Evolutionary conservation across 2,329 filamentous ascomycete genomes (phyloP).

Genomic region (Epichloe coenophiala): DNA sequence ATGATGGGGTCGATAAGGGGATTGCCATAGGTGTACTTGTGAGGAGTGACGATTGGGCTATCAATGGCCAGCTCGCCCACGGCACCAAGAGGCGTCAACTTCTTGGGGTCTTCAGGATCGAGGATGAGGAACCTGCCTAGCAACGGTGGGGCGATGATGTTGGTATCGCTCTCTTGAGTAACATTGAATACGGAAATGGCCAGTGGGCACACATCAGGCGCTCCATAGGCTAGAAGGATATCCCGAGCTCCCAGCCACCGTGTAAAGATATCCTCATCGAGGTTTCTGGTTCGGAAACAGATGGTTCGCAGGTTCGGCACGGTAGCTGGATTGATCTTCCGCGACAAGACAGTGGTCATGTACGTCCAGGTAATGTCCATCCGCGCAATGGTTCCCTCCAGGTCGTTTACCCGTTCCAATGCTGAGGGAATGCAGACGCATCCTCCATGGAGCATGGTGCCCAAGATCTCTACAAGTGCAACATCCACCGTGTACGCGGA

Average conservation of each 20-base stretch:
- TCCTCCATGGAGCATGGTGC: slow-evolving; percentile 40
- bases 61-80: slow-evolving; percentile 48
- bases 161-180: slow-evolving; percentile 20
- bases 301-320: slow-evolving; percentile 26
- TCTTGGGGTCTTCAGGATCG: slow-evolving; percentile 35
- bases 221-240: slow-evolving; percentile 37
- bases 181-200: slow-evolving; percentile 36
- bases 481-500: slow-evolving; percentile 41
- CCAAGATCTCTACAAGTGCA: slow-evolving; percentile 36
- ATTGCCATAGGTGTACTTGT: slow-evolving; percentile 20
- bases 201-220: slow-evolving; percentile 36
- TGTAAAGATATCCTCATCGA: slow-evolving; percentile 34
- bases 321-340: slow-evolving; percentile 23
- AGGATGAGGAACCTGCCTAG: slow-evolving; percentile 38
- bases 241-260: slow-evolving; percentile 32
- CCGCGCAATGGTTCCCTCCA: slow-evolving; percentile 33
- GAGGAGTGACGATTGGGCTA: slow-evolving; percentile 25
- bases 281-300: slow-evolving; percentile 34
- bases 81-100: slow-evolving; percentile 38
- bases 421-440: slow-evolving; percentile 45
- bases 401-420: slow-evolving; percentile 33
- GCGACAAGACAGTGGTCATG: slow-evolving; percentile 46
- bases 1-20: slow-evolving; percentile 15
- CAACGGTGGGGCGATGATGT: slow-evolving; percentile 33
- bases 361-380: slow-evolving; percentile 39